These are phyloP conservation scores for Mallotus japonicus DNA, from an alignment of 441 rosid species.

Conservation along the genomic window DNA sequence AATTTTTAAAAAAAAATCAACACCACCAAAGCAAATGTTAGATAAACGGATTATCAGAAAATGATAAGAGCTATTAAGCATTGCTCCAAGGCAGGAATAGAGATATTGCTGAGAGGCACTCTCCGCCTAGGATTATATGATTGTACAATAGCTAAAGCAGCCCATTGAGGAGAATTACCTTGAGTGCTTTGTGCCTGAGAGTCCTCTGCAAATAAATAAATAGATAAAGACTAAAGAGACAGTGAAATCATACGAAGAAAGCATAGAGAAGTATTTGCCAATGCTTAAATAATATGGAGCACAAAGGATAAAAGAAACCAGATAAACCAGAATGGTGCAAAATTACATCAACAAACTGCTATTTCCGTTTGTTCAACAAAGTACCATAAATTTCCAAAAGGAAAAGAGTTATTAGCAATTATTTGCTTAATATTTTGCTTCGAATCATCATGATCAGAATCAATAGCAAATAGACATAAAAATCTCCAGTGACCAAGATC, in stretches of 20 bases:
- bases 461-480: not conserved
- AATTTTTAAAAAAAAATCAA: not conserved
- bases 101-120: constrained; percentile 64
- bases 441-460: not conserved
- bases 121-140: constrained; percentile 70
- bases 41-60: not conserved
- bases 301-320: not conserved
- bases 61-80: constrained; percentile 33
- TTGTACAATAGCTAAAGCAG: constrained; percentile 80
- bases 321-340: not conserved
- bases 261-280: not conserved
- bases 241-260: not conserved
- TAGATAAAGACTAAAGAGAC: not conserved
- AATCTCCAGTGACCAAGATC: not conserved
- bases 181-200: constrained; percentile 31
- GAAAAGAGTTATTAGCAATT: not conserved
- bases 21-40: not conserved
- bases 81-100: constrained; percentile 67
- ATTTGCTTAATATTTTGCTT: not conserved
- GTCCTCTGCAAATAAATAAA: constrained; percentile 34
- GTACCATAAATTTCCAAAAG: not conserved
- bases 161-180: constrained; percentile 47
- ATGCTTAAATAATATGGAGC: too few relatives aligned
- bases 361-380: not conserved
- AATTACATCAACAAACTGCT: not conserved